Evolutionary conservation across 1,139 yeast species (phyloP).

Genomic region (Yamadazyma diddensiae): DNA sequence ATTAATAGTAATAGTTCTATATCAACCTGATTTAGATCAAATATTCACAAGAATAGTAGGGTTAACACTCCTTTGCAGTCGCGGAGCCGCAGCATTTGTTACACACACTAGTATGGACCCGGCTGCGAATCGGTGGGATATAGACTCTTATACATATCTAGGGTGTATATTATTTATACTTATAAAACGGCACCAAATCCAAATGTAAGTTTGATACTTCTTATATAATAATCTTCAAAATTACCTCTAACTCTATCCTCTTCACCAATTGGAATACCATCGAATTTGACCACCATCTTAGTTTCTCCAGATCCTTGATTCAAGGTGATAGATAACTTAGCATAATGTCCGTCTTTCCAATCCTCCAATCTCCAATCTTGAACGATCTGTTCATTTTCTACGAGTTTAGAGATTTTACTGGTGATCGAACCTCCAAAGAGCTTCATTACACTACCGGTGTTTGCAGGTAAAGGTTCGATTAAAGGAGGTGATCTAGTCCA

Average conservation of each 20-base stretch:
- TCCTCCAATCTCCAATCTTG: conserved; percentile 85
- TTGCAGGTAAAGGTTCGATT: conserved; percentile 49
- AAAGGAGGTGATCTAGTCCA: conserved; percentile 84
- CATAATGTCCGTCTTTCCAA: conserved; percentile 85
- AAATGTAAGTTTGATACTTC: conserved; percentile 83
- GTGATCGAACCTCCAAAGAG: conserved; percentile 87
- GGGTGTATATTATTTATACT: conserved; percentile 2
- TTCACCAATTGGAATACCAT: conserved; percentile 96
- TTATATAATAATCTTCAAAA: conserved; percentile 85
- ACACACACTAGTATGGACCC: neutral
- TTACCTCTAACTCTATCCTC: conserved; percentile 85
- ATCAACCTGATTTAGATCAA: too few species aligned
- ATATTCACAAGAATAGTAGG: too few species aligned
- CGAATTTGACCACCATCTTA: conserved; percentile 70
- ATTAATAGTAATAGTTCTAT: too few species aligned
- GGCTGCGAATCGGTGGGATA: too few species aligned
- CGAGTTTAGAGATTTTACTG: conserved; percentile 64
- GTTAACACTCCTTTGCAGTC: too few species aligned
- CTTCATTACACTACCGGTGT: conserved; percentile 60
- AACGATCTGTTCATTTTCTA: conserved; percentile 54
- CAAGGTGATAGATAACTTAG: conserved; percentile 62
- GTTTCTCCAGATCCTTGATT: conserved; percentile 83
- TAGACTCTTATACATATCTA: too few species aligned
- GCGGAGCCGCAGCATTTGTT: neutral
- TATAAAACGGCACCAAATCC: conserved; percentile 87